Percentiles rank a stretch among this genome's conserved stretches.
phyloP scores from a whole-genome alignment of 805 yeast genomes.

The Monosporozyma solicola region DNA sequence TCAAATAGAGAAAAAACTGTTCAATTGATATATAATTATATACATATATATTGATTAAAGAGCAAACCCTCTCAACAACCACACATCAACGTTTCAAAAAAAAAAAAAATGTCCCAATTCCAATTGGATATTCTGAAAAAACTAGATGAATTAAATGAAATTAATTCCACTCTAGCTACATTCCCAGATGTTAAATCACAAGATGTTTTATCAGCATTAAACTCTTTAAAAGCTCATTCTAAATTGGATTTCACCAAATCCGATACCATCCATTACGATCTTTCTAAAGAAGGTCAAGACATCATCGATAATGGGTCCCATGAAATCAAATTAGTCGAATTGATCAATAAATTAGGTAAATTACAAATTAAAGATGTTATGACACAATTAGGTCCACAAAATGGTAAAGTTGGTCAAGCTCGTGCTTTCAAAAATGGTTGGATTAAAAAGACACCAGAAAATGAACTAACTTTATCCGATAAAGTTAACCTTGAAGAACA shows the following conservation, averaged over 20 bases:
- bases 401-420: conserved; percentile 91
- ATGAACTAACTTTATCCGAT: conserved; percentile 46
- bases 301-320: conserved; percentile 80
- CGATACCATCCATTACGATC: conserved; percentile 67
- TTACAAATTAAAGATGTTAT: conserved; percentile 68
- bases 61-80: neutral
- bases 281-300: conserved; percentile 75
- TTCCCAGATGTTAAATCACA: conserved; percentile 62
- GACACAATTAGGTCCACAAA: conserved; percentile 61
- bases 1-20: neutral
- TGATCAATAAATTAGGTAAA: conserved; percentile 65
- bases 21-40: neutral
- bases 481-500: conserved; percentile 38
- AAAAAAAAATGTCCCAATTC: conserved; percentile 52
- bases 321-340: conserved; percentile 74
- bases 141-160: conserved; percentile 52
- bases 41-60: neutral
- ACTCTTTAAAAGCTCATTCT: conserved; percentile 73
- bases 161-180: conserved; percentile 57
- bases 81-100: neutral
- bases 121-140: conserved; percentile 55
- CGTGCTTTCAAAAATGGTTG: conserved; percentile 96
- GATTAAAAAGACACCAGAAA: conserved; percentile 83
- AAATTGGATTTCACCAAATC: conserved; percentile 67
- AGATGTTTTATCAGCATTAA: conserved; percentile 70